Conservation (phyloP, 768 basidiomycete genomes). For the Cystobasidium onofrii region DNA sequence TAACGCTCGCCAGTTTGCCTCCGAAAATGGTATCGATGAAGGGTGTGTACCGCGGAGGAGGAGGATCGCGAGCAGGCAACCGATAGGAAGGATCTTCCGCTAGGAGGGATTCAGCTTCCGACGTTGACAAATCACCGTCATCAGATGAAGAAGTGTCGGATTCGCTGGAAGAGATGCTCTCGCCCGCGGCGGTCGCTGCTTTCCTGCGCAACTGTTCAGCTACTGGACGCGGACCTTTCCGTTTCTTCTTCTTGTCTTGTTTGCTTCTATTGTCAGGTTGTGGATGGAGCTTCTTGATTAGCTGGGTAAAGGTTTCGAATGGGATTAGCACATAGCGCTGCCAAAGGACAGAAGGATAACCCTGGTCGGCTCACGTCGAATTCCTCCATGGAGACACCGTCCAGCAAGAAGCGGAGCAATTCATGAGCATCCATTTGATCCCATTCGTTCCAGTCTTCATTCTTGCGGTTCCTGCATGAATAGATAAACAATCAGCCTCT, state of each 20-base stretch:
- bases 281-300: conserved; percentile 67
- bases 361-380: conserved; percentile 56
- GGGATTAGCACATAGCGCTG: background rate
- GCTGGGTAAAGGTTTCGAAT: conserved; percentile 48
- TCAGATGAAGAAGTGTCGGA: background rate
- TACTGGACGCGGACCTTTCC: background rate
- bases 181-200: background rate
- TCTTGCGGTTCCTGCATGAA: conserved; percentile 42
- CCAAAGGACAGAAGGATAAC: background rate
- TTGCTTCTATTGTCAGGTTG: conserved; percentile 41
- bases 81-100: conserved; percentile 23
- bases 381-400: conserved; percentile 92
- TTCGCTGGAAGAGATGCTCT: conserved; percentile 19
- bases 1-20: conserved; percentile 76
- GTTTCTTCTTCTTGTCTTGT: conserved; percentile 10
- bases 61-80: background rate
- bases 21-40: conserved; percentile 87
- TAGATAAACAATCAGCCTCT: too few relatives aligned
- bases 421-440: conserved; percentile 95
- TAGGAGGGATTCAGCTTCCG: conserved; percentile 28
- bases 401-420: conserved; percentile 76
- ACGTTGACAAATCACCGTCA: conserved; percentile 14
- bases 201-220: conserved; percentile 42
- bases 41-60: conserved; percentile 45
- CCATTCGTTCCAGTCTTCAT: conserved; percentile 90